Base-by-base conservation (phyloP, 225 moss, liverwort and hornwort species). In the Sphagnum tenellum region DNA sequence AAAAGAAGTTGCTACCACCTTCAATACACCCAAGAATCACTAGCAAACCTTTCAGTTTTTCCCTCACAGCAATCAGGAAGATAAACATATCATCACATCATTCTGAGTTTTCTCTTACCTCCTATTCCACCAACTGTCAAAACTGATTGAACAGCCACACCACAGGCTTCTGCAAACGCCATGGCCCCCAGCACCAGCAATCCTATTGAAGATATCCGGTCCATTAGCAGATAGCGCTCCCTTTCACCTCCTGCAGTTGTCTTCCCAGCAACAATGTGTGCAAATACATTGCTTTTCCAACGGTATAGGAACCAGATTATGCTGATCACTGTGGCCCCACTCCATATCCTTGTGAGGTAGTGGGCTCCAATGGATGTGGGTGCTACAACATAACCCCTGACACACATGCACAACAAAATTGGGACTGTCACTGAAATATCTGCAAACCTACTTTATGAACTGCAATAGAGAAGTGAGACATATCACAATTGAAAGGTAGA, bases 51-150 rank as follows among this genome's bases (percentile, higher is more conserved):
- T 56, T 49, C 47, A 49, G 47, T 8, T 4, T 9, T 46, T 58
- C 58, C 58, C 44, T 13, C 7, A 13, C 7, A 13, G 57, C 14
- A 13, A 3, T 12, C 44, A 7, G 44, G 29, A 44, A 2, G 4
- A 58, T 58, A 29, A 29, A 0, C 58, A 58, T 12, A 12, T 58
- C 9, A 44, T 7, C 5, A 53, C 53, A 44, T 12, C 7, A 58
- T 58, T 4, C 7, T 12, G 44, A 13, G 45, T 9, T 9, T 12
- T 64, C 44, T 49, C 7, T 47, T 74, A 98, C 96, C 96, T 87
- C 96, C 90, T 68, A 98, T 81, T 62, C 96, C 96, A 70, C 93
- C 96, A 8, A 98, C 85, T 52, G 96, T 87, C 45, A 98, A 74
- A 12, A 98, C 75, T 0, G 96, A 93, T 56, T 93, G 89, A 45